Conservation (phyloP, 1,139 yeast species). For the Ogataea hybrid region DNA sequence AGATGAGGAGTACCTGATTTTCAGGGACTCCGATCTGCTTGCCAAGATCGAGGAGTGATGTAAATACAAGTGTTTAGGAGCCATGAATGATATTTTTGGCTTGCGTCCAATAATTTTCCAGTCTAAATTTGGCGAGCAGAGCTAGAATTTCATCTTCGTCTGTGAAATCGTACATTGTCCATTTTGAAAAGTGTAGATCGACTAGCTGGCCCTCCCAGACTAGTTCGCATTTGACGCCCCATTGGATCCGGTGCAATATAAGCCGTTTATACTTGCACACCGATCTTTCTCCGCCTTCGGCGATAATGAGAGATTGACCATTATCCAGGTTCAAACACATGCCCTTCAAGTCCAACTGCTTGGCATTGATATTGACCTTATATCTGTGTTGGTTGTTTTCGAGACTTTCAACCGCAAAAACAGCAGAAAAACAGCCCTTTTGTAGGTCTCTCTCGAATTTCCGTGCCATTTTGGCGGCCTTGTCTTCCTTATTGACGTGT, state of each 20-base stretch:
- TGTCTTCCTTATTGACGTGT: constrained; percentile 57
- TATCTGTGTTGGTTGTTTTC: constrained; percentile 65
- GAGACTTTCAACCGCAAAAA: constrained; percentile 54
- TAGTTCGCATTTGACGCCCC: constrained; percentile 53
- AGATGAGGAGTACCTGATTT: constrained; percentile 72
- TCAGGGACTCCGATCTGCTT: constrained; percentile 89
- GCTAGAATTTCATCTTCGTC: constrained; percentile 56
- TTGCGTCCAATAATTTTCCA: constrained; percentile 63
- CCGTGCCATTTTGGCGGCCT: constrained; percentile 40
- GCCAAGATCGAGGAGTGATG: constrained; percentile 68
- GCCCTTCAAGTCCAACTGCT: constrained; percentile 67
- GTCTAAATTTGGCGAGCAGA: constrained; percentile 47
- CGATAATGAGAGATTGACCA: constrained; percentile 58
- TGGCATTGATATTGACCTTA: constrained; percentile 78
- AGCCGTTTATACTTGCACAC: constrained; percentile 62
- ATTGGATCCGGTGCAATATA: constrained; percentile 60
- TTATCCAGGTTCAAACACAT: constrained; percentile 42
- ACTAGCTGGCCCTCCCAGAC: constrained; percentile 78
- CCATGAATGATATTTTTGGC: constrained; percentile 9
- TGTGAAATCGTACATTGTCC: constrained; percentile 54
- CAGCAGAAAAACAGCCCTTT: constrained; percentile 56
- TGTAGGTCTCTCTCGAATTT: constrained; percentile 50
- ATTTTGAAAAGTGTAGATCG: constrained; percentile 53
- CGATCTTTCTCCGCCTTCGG: constrained; percentile 68
- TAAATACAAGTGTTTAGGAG: constrained; percentile 9